These are phyloP conservation scores for Xylaria intraflava DNA, from an alignment of 495 filamentous ascomycete genomes.

Conservation along the genomic window DNA sequence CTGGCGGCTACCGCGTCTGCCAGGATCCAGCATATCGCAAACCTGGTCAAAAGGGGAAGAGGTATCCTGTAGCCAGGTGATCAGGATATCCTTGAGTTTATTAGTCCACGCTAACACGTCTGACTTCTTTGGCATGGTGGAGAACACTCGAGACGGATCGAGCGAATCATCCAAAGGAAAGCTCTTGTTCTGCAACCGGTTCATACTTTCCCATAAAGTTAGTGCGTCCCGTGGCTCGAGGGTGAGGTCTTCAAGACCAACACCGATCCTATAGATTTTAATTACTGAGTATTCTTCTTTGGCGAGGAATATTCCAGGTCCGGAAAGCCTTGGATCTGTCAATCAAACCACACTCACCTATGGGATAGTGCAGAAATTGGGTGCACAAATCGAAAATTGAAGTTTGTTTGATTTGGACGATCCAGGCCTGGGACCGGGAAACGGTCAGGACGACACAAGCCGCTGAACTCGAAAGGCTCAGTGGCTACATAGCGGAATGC, in stretches of 20 bases:
- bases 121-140: constrained; percentile 45
- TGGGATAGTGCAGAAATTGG: constrained; percentile 58
- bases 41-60: constrained; percentile 58
- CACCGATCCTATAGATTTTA: constrained; percentile 42
- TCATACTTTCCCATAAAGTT: constrained; percentile 56
- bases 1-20: neutral
- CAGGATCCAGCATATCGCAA: constrained; percentile 19
- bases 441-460: constrained; percentile 30
- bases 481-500: constrained; percentile 59
- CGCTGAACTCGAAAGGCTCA: constrained; percentile 48
- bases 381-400: constrained; percentile 56
- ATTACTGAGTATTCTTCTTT: neutral
- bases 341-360: constrained; percentile 24
- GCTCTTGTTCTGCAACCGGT: constrained; percentile 37
- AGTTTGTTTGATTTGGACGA: constrained; percentile 32
- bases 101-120: constrained; percentile 62
- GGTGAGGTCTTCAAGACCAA: constrained; percentile 48
- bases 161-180: constrained; percentile 43
- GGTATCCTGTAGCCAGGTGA: constrained; percentile 52
- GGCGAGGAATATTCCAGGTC: neutral
- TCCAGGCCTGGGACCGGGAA: constrained; percentile 33
- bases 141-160: constrained; percentile 39
- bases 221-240: constrained; percentile 68
- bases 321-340: neutral
- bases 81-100: constrained; percentile 51